These are phyloP conservation scores for Dacryopinax primogenitus DNA, from an alignment of 768 basidiomycete genomes.

Conservation along the genomic window DNA sequence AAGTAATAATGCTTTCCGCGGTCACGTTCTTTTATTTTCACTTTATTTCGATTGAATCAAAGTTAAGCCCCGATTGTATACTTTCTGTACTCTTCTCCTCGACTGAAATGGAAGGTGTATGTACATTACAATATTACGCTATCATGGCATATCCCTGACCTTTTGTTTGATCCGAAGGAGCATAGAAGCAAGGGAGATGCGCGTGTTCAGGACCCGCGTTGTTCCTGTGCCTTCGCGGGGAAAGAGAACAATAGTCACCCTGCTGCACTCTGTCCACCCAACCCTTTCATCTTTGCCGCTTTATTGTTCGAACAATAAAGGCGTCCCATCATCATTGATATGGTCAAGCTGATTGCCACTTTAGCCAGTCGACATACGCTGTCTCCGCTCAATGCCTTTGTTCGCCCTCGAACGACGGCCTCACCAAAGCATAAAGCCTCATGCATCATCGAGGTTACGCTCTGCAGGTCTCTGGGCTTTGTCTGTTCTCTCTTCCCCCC, in stretches of 20 bases:
- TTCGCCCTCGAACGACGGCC: background rate
- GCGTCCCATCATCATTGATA: background rate
- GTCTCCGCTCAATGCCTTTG: background rate
- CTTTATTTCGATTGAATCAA: background rate
- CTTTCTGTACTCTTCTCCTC: background rate
- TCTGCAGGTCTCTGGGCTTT: background rate
- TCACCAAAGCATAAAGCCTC: background rate
- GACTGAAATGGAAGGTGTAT: background rate
- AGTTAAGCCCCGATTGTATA: background rate
- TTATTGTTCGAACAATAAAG: constrained; percentile 1
- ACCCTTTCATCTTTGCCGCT: background rate
- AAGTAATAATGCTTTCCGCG: background rate
- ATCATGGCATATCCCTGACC: no score
- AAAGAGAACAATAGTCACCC: background rate
- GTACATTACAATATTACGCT: background rate
- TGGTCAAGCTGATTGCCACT: background rate
- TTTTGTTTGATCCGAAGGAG: background rate
- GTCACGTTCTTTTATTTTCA: background rate
- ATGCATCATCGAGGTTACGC: background rate
- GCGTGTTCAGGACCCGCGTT: no score
- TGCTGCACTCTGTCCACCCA: background rate
- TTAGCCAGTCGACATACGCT: background rate
- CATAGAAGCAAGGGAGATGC: background rate
- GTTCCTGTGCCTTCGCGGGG: background rate
- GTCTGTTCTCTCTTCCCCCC: background rate